Evolutionary conservation across 2,329 filamentous ascomycete species (phyloP), one percentile per base, ranked within the genome.

Genomic region (Monosporascus ibericus): DNA sequence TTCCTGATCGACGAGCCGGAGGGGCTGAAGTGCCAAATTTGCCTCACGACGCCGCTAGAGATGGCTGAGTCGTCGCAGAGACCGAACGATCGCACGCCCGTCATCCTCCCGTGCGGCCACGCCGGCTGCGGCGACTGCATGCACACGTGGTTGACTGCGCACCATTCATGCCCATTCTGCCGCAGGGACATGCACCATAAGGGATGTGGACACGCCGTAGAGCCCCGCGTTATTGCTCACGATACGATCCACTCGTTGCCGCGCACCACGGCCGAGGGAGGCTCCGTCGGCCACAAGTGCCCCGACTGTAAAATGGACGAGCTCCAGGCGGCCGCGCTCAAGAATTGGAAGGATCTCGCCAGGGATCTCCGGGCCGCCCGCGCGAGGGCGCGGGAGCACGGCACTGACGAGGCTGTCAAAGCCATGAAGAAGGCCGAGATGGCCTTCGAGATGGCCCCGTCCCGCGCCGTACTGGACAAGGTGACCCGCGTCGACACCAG

Each of bases 21-120:
- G 1, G 54, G 56, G 17, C 56, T 65, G 20, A 9, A 39, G 0
- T 68, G 65, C 25, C 55, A 61, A 40, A 63, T 68, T 24, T 67
- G 65, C 42, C 48, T 51, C 6, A 51, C 52, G 18, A 36, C 50
- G 3, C n/a, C 44, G 3, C 46, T 66, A 0, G 44, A 52, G 44
- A 53, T 66, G 50, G 54, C 34, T 1, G 40, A 20, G 14, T 15
- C 40, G n/a, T n/a, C 40, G 20, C n/a, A 44, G 40, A n/a, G 14
- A 6, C 14, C n/a, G 24, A n/a, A 36, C 0, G 50, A 59, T 4
- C 42, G n/a, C 0, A 51, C 55, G 1, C 62, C 69, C 1, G 54
- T 58, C 3, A 65, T 72, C 1, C 53, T 72, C 24, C 66, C 71
- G 0, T 72, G 70, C 39, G 70, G 68, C 0, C 71, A 74, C 49